Evolutionary conservation across 257 asterid genomes (phyloP).

Genomic region (Ajuga chamaepitys): DNA sequence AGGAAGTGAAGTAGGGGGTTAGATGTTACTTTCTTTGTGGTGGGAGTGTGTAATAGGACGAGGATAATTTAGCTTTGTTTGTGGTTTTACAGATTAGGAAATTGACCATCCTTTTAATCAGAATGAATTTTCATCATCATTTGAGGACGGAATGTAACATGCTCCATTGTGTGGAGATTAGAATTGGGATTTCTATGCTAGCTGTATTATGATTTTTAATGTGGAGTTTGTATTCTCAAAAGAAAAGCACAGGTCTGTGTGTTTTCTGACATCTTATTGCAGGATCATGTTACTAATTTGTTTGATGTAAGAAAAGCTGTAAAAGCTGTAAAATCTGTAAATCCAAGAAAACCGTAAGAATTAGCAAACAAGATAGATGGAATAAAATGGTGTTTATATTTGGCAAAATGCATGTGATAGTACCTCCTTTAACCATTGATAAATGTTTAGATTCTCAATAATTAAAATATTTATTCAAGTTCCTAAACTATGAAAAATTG

Average conservation of each 20-base stretch:
- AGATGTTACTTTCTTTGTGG: constrained; percentile 25
- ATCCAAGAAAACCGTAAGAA: too few species aligned
- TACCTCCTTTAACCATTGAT: too few species aligned
- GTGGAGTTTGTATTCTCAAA: not conserved
- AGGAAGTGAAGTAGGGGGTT: constrained; percentile 50
- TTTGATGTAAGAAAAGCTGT: too few species aligned
- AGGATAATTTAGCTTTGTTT: constrained; percentile 26
- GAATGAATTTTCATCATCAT: constrained; percentile 25
- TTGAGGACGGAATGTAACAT: constrained; percentile 28
- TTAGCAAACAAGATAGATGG: too few species aligned
- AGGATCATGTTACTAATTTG: not conserved
- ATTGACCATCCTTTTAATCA: constrained; percentile 29
- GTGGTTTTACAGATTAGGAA: constrained; percentile 40
- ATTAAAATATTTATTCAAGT: too few species aligned
- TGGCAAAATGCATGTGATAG: too few species aligned
- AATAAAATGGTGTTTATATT: too few species aligned
- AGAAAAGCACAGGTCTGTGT: not conserved
- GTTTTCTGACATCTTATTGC: not conserved
- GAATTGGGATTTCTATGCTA: constrained; percentile 20
- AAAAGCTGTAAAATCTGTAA: too few species aligned
- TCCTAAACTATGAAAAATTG: too few species aligned
- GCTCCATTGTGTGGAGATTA: constrained; percentile 27
- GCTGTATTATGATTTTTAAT: constrained; percentile 19
- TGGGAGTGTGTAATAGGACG: constrained; percentile 51
- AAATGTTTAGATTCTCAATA: too few species aligned